Evolutionary conservation across 495 filamentous ascomycete species (phyloP), one percentile per base, ranked within the genome.

Genomic region (Entonaema liquescens): DNA sequence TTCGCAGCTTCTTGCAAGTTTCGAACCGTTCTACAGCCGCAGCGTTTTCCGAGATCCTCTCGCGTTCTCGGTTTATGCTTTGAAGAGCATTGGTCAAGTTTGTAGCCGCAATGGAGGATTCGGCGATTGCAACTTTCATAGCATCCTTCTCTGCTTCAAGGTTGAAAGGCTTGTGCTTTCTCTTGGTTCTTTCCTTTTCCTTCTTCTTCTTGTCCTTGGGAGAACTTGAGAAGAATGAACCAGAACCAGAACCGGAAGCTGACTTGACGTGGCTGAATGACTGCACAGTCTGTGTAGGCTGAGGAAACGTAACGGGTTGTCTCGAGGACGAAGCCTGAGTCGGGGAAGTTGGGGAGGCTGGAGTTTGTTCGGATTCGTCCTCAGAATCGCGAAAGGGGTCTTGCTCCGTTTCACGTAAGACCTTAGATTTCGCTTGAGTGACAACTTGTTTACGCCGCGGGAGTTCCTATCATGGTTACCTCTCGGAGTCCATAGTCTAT

Each of bases 21-120:
- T 98, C 93, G 65, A 98, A 97, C 7, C 90, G 87, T 58, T 88
- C 82, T 26, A 93, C 84, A 4, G 92, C 90, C 67, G 91, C 86
- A 12, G 84, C 78, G 73, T 98, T 95, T 69, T 96, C 92, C 36
- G 92, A 95, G 26, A 97, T 93, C 3, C 92, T 90, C 75, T 95
- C 89, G 35, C 84, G 89, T 78, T 98, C 96, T 36, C 96, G 89
- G 76, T 98, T 98, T 76, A 98, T 93, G 44, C 91, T 88, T 68
- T 94, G 93, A 15, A 99, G 84, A 19, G 90, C 89, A 79, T 99
- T 99, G 72, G 89, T 85, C 40, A 99, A 83, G 77, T 98, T 97
- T 0, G 93, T 98, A 42, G 93, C 91, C 9, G 94, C 92, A 25
- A 98, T 91, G 0, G 91, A 92, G 0, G 94, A 87, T 17, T 93